Evolutionary conservation across 1,139 yeast species (phyloP).

Genomic region (Hanseniaspora uvarum): DNA sequence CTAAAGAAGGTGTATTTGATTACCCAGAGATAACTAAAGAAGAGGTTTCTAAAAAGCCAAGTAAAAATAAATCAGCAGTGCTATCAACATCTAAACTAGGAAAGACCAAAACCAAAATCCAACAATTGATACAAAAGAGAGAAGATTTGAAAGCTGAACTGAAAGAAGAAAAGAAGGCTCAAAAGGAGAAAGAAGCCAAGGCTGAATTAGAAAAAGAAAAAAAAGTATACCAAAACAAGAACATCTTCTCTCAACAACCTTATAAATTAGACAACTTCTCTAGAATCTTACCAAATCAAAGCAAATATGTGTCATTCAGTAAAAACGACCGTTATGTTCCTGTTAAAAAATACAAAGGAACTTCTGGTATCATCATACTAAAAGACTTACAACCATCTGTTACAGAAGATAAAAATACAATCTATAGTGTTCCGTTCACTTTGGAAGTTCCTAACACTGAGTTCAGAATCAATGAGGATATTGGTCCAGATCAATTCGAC

Average conservation of each 20-base stretch:
- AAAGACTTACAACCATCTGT: slow-evolving; percentile 61
- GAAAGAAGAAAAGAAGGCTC: slow-evolving; percentile 23
- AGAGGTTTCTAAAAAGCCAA: slow-evolving; percentile 71
- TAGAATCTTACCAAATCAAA: slow-evolving; percentile 85
- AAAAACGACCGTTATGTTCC: slow-evolving; percentile 70
- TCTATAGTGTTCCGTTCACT: not conserved
- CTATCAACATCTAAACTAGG: slow-evolving; percentile 83
- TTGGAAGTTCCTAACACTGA: not conserved
- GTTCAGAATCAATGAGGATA: not conserved
- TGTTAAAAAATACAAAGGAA: slow-evolving; percentile 66
- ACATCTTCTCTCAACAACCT: slow-evolving; percentile 30
- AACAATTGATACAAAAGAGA: slow-evolving; percentile 39
- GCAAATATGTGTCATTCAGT: slow-evolving; percentile 67
- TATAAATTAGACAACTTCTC: slow-evolving; percentile 68
- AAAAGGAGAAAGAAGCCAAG: slow-evolving; percentile 26
- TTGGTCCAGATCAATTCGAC: slow-evolving; percentile 7
- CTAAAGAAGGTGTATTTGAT: slow-evolving; percentile 68
- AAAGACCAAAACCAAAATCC: slow-evolving; percentile 71
- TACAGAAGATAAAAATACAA: not conserved
- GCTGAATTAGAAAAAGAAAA: slow-evolving; percentile 31
- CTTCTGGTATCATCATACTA: slow-evolving; percentile 72
- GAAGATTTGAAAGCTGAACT: slow-evolving; percentile 32
- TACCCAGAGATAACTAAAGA: slow-evolving; percentile 87
- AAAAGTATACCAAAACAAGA: slow-evolving; percentile 39
- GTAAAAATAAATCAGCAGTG: slow-evolving; percentile 85